Conservation (phyloP, 2,329 filamentous ascomycete genomes). For the Trichoderma guizhouense region DNA sequence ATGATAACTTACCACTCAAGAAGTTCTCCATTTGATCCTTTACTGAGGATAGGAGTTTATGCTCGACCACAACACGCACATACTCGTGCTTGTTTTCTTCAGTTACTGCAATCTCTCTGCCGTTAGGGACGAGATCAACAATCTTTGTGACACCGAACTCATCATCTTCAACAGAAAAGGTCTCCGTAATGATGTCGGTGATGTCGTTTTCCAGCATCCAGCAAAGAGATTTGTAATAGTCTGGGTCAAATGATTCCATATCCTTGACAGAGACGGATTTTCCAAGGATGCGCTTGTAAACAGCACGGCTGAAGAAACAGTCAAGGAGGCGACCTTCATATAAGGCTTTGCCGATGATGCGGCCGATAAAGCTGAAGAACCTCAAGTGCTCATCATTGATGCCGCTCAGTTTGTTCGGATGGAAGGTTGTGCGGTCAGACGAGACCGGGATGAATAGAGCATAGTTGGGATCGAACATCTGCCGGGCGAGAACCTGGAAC, state of each 20-base stretch:
- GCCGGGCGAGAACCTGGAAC: conserved; percentile 95
- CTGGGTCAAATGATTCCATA: conserved; percentile 97
- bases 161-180: conserved; percentile 90
- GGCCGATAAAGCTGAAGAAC: conserved; percentile 99
- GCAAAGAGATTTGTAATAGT: conserved; percentile 97
- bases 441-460: conserved; percentile 95
- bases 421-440: conserved; percentile 96
- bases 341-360: conserved; percentile 95
- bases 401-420: conserved; percentile 89
- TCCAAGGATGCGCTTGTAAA: conserved; percentile 96
- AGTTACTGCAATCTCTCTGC: conserved; percentile 87
- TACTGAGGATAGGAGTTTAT: conserved; percentile 86
- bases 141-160: conserved; percentile 87
- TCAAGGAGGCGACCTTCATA: conserved; percentile 95
- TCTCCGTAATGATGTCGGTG: conserved; percentile 94
- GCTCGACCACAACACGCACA: conserved; percentile 88
- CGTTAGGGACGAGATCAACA: conserved; percentile 82
- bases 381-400: conserved; percentile 94
- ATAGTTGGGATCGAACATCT: conserved; percentile 99
- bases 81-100: conserved; percentile 99
- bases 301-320: conserved; percentile 97
- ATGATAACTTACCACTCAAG: conserved; percentile 62
- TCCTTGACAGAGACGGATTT: conserved; percentile 97
- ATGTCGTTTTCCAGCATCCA: conserved; percentile 99
- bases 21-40: conserved; percentile 93